Evolutionary conservation across 768 basidiomycete genomes (phyloP).

Genomic region (Agaricus sinodeliciosus): DNA sequence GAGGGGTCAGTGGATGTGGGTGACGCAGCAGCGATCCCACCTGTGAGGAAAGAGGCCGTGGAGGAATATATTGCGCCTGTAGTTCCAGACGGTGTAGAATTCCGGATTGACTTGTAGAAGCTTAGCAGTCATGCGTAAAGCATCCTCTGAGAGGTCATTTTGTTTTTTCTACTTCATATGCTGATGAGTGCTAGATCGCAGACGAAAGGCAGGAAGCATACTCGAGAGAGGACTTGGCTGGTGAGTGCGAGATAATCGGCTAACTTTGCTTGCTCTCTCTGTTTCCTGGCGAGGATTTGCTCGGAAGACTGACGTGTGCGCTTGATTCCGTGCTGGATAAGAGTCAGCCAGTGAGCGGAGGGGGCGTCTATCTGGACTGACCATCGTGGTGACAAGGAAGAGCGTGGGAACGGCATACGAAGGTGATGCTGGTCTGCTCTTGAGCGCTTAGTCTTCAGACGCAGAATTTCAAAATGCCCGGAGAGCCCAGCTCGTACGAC

Average conservation of each 20-base stretch:
- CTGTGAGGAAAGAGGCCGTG: slow-evolving; percentile 62
- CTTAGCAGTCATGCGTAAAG: slow-evolving; percentile 69
- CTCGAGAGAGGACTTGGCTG: slow-evolving; percentile 57
- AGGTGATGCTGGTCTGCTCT: not conserved
- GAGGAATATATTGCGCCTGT: slow-evolving; percentile 73
- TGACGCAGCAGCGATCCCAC: slow-evolving; percentile 29
- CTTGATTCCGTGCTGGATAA: slow-evolving; percentile 62
- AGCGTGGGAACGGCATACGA: slow-evolving; percentile 9
- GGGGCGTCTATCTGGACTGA: not conserved
- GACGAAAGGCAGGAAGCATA: slow-evolving; percentile 25
- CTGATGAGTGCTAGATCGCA: slow-evolving; percentile 7
- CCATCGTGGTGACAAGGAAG: slow-evolving; percentile 4
- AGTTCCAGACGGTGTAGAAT: slow-evolving; percentile 96
- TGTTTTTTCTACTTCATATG: slow-evolving; percentile 51
- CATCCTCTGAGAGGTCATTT: slow-evolving; percentile 64
- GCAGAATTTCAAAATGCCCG: slow-evolving; percentile 37
- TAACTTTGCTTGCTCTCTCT: slow-evolving; percentile 71
- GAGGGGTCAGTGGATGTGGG: slow-evolving; percentile 8
- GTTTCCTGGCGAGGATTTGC: slow-evolving; percentile 57
- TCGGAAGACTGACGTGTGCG: slow-evolving; percentile 52
- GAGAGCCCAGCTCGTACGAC: slow-evolving; percentile 41
- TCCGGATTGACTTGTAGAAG: slow-evolving; percentile 87
- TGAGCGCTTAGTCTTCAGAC: not conserved
- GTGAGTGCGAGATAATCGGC: slow-evolving; percentile 66
- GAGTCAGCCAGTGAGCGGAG: not conserved